These are phyloP conservation scores for Gossypium aridum DNA, from an alignment of 441 rosid genomes.

Conservation along the genomic window DNA sequence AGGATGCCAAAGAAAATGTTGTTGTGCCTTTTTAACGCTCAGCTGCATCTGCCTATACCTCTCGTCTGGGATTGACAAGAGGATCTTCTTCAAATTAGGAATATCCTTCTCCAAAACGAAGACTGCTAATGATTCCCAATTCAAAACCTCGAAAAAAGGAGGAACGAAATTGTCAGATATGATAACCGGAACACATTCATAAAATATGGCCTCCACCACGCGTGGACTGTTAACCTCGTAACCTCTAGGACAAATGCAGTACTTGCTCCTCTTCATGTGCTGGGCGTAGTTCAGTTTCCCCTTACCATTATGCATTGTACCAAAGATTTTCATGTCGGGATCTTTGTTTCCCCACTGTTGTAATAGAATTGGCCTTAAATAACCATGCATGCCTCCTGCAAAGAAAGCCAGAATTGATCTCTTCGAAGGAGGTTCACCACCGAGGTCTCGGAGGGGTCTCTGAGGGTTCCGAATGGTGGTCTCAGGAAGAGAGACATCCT, in stretches of 20 bases:
- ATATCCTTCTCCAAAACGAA: constrained; percentile 76
- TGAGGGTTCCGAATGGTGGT: constrained; percentile 50
- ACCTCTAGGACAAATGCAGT: constrained; percentile 87
- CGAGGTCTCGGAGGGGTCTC: constrained; percentile 52
- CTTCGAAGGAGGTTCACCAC: constrained; percentile 63
- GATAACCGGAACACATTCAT: constrained; percentile 83
- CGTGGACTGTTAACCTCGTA: constrained; percentile 90
- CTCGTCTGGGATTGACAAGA: constrained; percentile 45
- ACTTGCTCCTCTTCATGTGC: constrained; percentile 86
- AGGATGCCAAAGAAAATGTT: constrained; percentile 88
- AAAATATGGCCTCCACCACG: constrained; percentile 80
- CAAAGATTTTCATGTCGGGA: constrained; percentile 76
- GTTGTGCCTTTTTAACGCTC: constrained; percentile 72
- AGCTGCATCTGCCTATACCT: constrained; percentile 56
- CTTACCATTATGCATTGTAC: constrained; percentile 43
- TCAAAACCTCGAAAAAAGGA: constrained; percentile 67
- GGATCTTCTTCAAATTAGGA: constrained; percentile 67
- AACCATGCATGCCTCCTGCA: constrained; percentile 86
- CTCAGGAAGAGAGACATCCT: constrained; percentile 83
- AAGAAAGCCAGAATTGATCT: constrained; percentile 77
- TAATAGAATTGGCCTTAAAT: constrained; percentile 64
- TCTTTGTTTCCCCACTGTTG: constrained; percentile 71
- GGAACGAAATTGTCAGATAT: constrained; percentile 88
- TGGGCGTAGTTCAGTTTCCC: constrained; percentile 57
- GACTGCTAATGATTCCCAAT: constrained; percentile 90